phyloP scores from a whole-genome alignment of 768 basidiomycete species.

The Xerocomellus dryophilus region DNA sequence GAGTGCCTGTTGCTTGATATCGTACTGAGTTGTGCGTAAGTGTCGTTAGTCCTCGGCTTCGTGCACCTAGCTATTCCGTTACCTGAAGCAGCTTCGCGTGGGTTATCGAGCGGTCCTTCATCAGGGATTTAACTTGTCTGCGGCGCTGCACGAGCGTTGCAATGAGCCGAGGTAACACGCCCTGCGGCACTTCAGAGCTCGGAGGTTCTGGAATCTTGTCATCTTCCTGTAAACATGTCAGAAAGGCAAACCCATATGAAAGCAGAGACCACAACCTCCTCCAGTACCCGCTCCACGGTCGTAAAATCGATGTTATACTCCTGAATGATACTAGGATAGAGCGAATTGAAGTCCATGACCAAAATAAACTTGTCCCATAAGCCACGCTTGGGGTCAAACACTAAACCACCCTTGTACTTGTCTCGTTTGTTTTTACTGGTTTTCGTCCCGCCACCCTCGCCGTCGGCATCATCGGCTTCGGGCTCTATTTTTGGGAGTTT shows the following conservation, averaged over 20 bases:
- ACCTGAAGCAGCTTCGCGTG: conserved; percentile 84
- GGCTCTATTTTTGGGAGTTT: conserved; percentile 52
- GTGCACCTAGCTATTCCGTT: conserved; percentile 7
- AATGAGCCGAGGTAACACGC: conserved; percentile 95
- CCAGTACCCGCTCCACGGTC: conserved; percentile 74
- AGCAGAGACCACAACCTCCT: conserved; percentile 41
- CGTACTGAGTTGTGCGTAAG: conserved; percentile 54
- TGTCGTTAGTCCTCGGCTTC: not conserved
- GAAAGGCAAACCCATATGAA: not conserved
- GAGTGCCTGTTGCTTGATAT: conserved; percentile 95
- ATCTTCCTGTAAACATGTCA: conserved; percentile 44
- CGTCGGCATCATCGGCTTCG: conserved; percentile 55
- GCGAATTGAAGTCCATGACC: conserved; percentile 99
- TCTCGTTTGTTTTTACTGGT: conserved; percentile 71
- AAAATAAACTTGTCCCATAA: conserved; percentile 96
- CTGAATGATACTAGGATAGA: conserved; percentile 99
- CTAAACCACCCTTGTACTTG: conserved; percentile 98
- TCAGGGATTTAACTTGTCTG: conserved; percentile 84
- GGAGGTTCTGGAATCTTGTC: conserved; percentile 93
- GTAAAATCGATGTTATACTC: conserved; percentile 99
- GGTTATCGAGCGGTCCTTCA: conserved; percentile 81
- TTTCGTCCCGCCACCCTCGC: conserved; percentile 43
- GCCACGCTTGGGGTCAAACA: conserved; percentile 93
- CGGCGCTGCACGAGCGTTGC: conserved; percentile 92
- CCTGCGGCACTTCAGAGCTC: conserved; percentile 62